Conservation (phyloP, 129 eudicot species). For the Lonicera japonica region DNA sequence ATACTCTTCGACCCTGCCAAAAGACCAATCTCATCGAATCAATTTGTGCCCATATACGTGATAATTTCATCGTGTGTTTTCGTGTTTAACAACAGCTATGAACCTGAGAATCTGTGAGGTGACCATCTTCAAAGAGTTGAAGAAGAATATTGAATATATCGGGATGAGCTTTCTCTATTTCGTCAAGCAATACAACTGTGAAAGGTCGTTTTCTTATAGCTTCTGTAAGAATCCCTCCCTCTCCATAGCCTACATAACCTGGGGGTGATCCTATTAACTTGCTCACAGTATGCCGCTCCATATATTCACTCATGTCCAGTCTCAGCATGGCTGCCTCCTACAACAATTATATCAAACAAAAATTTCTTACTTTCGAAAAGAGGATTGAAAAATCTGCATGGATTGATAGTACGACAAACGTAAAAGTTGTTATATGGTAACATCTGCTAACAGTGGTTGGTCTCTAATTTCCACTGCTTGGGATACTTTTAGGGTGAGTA, state of each 20-base stretch:
- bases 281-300: conserved; percentile 95
- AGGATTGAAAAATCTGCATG: no score
- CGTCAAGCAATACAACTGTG: conserved; percentile 83
- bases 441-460: no score
- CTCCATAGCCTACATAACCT: conserved; percentile 89
- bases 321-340: conserved; percentile 82
- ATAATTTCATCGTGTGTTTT: no score
- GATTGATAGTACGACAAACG: no score
- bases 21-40: background rate
- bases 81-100: conserved; percentile 6
- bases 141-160: conserved; percentile 87
- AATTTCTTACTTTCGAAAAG: no score
- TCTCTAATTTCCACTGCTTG: no score
- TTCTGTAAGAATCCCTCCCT: conserved; percentile 90
- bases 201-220: conserved; percentile 79
- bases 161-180: conserved; percentile 92
- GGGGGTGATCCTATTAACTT: conserved; percentile 92
- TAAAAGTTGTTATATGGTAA: no score
- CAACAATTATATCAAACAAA: conserved; percentile 1
- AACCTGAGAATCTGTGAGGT: conserved; percentile 95
- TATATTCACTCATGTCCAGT: conserved; percentile 92
- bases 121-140: conserved; percentile 91
- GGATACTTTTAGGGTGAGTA: no score
- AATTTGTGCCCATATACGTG: background rate
- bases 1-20: conserved; percentile 74